Evolutionary conservation across 805 yeast species (phyloP).

Genomic region (Metschnikowia amazonensis): DNA sequence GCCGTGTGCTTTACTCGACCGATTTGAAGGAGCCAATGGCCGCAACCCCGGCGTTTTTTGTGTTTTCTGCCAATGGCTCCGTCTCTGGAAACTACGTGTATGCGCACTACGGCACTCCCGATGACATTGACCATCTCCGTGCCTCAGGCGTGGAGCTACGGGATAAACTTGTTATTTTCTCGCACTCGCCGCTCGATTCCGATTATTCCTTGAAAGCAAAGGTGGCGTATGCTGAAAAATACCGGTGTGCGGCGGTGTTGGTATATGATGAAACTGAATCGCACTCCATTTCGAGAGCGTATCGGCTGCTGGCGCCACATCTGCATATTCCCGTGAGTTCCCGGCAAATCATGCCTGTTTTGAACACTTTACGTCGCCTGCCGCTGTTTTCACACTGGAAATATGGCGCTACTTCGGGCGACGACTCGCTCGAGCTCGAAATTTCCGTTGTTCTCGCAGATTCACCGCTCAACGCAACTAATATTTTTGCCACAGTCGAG

Average conservation of each 20-base stretch:
- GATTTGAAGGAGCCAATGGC: conserved; percentile 22
- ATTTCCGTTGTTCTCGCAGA: conserved; percentile 5
- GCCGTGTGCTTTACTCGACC: conserved; percentile 25
- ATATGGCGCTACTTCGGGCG: conserved; percentile 9
- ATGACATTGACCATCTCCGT: conserved; percentile 25
- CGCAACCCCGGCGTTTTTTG: conserved; percentile 30
- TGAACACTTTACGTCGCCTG: conserved; percentile 10
- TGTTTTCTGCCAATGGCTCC: conserved; percentile 26
- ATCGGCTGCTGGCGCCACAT: conserved; percentile 3
- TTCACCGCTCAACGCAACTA: conserved; percentile 17
- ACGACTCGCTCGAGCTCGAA: conserved; percentile 8
- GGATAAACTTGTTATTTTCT: conserved; percentile 29
- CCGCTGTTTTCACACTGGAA: conserved; percentile 13
- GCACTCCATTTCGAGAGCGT: conserved; percentile 13
- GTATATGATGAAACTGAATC: conserved; percentile 13
- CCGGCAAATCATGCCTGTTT: conserved; percentile 14
- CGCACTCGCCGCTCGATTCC: conserved; percentile 10
- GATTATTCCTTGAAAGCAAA: conserved; percentile 12
- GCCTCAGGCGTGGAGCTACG: conserved; percentile 19
- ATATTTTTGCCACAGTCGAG: conserved; percentile 30
- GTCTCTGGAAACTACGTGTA: conserved; percentile 24
- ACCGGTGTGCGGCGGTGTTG: conserved; percentile 14
- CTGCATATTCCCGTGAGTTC: conserved; percentile 16
- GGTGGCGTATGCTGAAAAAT: conserved; percentile 11
- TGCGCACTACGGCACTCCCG: conserved; percentile 29